Conservation (phyloP, 306 rosid genomes). For the Lagenaria siceraria region DNA sequence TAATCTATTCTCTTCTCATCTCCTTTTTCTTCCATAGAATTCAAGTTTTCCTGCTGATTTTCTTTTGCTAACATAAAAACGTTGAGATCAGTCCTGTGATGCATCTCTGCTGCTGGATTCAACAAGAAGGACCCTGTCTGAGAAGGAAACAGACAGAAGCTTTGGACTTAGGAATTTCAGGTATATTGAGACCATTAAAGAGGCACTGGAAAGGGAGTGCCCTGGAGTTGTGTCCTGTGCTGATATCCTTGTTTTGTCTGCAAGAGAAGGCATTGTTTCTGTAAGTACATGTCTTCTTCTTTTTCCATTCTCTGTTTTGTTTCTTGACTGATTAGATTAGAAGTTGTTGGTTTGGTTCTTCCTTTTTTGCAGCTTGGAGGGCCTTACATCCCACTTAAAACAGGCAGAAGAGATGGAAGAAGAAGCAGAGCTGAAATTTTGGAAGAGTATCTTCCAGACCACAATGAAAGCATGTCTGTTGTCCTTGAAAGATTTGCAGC, state of each 20-base stretch:
- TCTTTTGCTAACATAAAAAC: not conserved
- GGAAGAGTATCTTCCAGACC: slow-evolving; percentile 85
- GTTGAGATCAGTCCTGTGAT: slow-evolving; percentile 59
- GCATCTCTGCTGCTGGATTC: slow-evolving; percentile 90
- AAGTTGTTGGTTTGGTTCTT: not conserved
- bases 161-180: slow-evolving; percentile 94
- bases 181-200: slow-evolving; percentile 86
- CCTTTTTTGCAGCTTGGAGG: slow-evolving; percentile 67
- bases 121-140: slow-evolving; percentile 76
- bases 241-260: slow-evolving; percentile 83
- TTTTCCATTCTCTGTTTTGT: not conserved
- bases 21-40: not conserved
- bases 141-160: slow-evolving; percentile 91
- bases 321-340: no score
- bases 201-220: slow-evolving; percentile 94
- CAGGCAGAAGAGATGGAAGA: slow-evolving; percentile 98
- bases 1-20: not conserved
- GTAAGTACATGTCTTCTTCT: slow-evolving; percentile 18
- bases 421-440: slow-evolving; percentile 79
- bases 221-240: slow-evolving; percentile 94
- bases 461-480: slow-evolving; percentile 81
- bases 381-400: slow-evolving; percentile 65
- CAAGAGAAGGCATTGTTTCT: slow-evolving; percentile 81
- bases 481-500: slow-evolving; percentile 79
- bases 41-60: not conserved